Percentiles rank a stretch among this genome's conserved stretches.
phyloP scores from a whole-genome alignment of 2,329 filamentous ascomycete genomes.

The Fusarium sp. region DNA sequence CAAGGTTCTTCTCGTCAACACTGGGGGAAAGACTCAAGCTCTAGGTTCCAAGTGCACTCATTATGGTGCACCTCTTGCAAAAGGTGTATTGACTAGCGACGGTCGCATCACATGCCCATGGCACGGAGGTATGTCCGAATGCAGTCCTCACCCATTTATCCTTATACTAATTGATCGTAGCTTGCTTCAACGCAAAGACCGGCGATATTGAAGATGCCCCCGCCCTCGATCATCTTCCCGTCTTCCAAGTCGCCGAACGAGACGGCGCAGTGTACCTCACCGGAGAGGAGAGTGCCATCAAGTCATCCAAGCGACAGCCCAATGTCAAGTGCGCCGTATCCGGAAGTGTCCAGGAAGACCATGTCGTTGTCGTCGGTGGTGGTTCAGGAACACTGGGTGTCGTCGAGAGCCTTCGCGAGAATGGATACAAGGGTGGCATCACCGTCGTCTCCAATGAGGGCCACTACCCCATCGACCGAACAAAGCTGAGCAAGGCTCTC shows the following conservation, averaged over 20 bases:
- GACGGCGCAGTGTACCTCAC: constrained; percentile 86
- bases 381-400: constrained; percentile 86
- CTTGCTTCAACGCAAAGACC: constrained; percentile 89
- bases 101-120: constrained; percentile 92
- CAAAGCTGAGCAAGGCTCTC: constrained; percentile 94
- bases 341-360: constrained; percentile 61
- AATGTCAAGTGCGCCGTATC: constrained; percentile 74
- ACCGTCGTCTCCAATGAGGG: constrained; percentile 87
- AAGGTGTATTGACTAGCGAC: constrained; percentile 83
- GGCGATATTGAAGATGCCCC: constrained; percentile 97
- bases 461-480: constrained; percentile 88
- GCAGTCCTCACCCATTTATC: neutral
- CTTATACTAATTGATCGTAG: constrained; percentile 54
- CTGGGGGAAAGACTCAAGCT: constrained; percentile 79
- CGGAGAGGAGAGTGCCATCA: constrained; percentile 81
- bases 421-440: constrained; percentile 81
- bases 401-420: constrained; percentile 82
- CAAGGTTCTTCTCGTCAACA: constrained; percentile 87
- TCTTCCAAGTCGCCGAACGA: constrained; percentile 83
- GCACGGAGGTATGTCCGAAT: constrained; percentile 80
- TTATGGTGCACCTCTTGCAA: constrained; percentile 89
- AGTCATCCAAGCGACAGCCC: constrained; percentile 76
- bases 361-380: constrained; percentile 86
- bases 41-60: constrained; percentile 87
- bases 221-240: constrained; percentile 83